Conservation (phyloP, 495 filamentous ascomycete species). For the Podospora conica region DNA sequence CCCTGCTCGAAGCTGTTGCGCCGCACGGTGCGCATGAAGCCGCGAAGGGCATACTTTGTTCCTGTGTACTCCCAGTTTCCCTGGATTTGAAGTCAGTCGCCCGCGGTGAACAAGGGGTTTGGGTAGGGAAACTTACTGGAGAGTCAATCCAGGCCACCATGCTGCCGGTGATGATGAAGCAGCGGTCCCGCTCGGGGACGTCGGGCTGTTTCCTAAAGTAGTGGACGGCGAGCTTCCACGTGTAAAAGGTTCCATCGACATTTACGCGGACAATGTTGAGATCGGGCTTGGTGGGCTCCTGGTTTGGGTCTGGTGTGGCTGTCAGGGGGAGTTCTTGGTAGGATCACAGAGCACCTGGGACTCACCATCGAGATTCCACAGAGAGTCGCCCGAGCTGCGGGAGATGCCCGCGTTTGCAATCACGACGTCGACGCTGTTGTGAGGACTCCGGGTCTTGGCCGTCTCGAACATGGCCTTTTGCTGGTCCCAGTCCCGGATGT, state of each 20-base stretch:
- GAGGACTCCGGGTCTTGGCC: conserved; percentile 17
- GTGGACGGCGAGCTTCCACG: conserved; percentile 39
- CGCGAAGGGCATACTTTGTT: conserved; percentile 33
- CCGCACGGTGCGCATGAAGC: conserved; percentile 29
- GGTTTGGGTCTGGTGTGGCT: conserved; percentile 22
- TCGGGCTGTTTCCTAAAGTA: conserved; percentile 37
- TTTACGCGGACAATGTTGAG: conserved; percentile 40
- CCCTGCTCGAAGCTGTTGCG: conserved; percentile 27
- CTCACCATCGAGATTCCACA: conserved; percentile 32
- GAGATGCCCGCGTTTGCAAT: conserved; percentile 41
- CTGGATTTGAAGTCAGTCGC: conserved; percentile 8
- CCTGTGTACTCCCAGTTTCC: conserved; percentile 32
- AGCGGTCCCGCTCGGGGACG: conserved; percentile 27
- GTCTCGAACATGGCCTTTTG: conserved; percentile 24
- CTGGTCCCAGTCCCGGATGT: conserved; percentile 30
- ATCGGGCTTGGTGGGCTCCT: conserved; percentile 31
- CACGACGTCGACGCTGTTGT: conserved; percentile 23
- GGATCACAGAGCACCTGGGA: not conserved
- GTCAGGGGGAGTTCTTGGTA: not conserved
- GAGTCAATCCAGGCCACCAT: conserved; percentile 29
- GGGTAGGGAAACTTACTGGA: conserved; percentile 14
- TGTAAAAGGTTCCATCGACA: conserved; percentile 36
- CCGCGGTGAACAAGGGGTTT: not conserved
- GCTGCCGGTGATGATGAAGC: conserved; percentile 31
- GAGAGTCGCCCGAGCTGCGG: conserved; percentile 23